Conservation (phyloP, 2,329 filamentous ascomycete genomes). For the Ceratocystis eucalypticola region DNA sequence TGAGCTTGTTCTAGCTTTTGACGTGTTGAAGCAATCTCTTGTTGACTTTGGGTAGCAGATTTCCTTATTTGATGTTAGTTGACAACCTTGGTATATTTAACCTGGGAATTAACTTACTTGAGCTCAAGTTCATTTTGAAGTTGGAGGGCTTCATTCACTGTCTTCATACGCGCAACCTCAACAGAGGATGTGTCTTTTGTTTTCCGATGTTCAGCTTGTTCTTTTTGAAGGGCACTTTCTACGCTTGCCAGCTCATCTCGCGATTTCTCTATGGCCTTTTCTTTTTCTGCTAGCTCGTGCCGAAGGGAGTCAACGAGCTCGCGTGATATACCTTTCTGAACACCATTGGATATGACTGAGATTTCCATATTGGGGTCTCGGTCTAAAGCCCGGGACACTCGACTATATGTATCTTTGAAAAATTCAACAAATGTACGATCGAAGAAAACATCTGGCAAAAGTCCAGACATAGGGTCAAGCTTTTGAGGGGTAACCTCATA, state of each 20-base stretch:
- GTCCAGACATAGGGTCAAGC: constrained; percentile 35
- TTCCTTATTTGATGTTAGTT: constrained; percentile 10
- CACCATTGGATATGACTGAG: constrained; percentile 61
- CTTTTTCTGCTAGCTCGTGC: constrained; percentile 61
- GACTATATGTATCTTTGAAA: constrained; percentile 88
- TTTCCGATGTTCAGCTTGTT: constrained; percentile 32
- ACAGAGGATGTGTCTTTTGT: constrained; percentile 36
- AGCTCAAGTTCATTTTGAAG: constrained; percentile 55
- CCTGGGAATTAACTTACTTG: constrained; percentile 28
- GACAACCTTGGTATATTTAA: neutral
- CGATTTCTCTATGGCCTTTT: constrained; percentile 24
- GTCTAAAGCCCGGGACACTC: constrained; percentile 72
- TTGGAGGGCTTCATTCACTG: constrained; percentile 57
- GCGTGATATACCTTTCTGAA: constrained; percentile 83
- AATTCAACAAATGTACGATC: constrained; percentile 82
- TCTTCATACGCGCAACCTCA: constrained; percentile 45
- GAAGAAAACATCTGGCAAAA: constrained; percentile 70
- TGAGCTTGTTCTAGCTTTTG: constrained; percentile 13
- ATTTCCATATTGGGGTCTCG: constrained; percentile 81
- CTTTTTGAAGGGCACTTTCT: constrained; percentile 32
- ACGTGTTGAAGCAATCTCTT: constrained; percentile 12
- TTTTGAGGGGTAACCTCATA: constrained; percentile 76
- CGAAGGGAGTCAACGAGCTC: constrained; percentile 80
- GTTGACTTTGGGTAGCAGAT: constrained; percentile 21
- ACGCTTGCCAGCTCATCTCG: constrained; percentile 16